These are phyloP conservation scores for Phytophthora aleatoria DNA, from an alignment of 352 stramenopile genomes.

Conservation along the genomic window DNA sequence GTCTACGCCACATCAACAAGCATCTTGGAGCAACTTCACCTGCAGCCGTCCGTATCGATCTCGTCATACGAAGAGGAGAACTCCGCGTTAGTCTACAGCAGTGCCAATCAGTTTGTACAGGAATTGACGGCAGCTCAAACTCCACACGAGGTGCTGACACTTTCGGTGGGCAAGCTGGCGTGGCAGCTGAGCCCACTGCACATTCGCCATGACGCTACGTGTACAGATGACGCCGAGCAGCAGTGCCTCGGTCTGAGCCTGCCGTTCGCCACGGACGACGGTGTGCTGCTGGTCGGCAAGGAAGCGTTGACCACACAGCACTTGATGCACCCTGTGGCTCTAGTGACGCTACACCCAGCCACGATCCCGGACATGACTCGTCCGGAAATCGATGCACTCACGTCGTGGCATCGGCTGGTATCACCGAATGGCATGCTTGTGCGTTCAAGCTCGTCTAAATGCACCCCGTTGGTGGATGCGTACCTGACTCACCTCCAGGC, in stretches of 20 bases:
- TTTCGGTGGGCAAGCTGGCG: slow-evolving; percentile 52
- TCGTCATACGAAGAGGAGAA: slow-evolving; percentile 19
- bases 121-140: slow-evolving; percentile 1
- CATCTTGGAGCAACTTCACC: slow-evolving; percentile 21
- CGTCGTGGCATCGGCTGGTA: slow-evolving; percentile 40
- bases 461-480: slow-evolving; percentile 40
- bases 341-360: slow-evolving; percentile 29
- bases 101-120: slow-evolving; percentile 20
- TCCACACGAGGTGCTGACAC: slow-evolving; percentile 37
- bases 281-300: slow-evolving; percentile 39
- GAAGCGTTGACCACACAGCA: slow-evolving; percentile 33
- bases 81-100: slow-evolving; percentile 37
- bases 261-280: slow-evolving; percentile 22
- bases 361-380: slow-evolving; percentile 26
- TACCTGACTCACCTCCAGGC: slow-evolving; percentile 39
- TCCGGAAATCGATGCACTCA: slow-evolving; percentile 16
- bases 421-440: slow-evolving; percentile 32
- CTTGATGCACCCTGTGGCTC: slow-evolving; percentile 4
- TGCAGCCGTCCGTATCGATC: slow-evolving; percentile 29
- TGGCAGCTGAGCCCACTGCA: slow-evolving; percentile 42
- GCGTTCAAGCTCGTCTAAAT: slow-evolving; percentile 23
- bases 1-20: slow-evolving; percentile 32
- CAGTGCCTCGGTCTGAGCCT: slow-evolving; percentile 45
- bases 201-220: slow-evolving; percentile 27
- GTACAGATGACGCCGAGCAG: slow-evolving; percentile 23